Evolutionary conservation across 2,329 filamentous ascomycete species (phyloP).

Genomic region (Colletotrichum sublineola): DNA sequence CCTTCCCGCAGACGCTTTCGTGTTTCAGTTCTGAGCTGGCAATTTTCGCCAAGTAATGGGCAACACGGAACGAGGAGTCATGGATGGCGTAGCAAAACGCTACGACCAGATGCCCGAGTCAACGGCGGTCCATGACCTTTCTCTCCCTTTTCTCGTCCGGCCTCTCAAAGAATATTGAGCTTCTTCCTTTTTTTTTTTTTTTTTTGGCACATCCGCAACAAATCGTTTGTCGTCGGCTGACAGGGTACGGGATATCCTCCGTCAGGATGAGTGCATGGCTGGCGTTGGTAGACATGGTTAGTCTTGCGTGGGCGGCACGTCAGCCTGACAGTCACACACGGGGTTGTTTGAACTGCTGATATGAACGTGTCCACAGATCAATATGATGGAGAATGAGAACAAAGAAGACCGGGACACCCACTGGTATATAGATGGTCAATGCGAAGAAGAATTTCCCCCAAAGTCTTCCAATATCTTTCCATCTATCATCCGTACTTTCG

Average conservation of each 20-base stretch:
- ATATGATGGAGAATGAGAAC: slow-evolving; percentile 13
- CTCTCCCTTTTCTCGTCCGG: slow-evolving; percentile 6
- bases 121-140: slow-evolving; percentile 16
- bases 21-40: neutral
- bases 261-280: slow-evolving; percentile 39
- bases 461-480: slow-evolving; percentile 15
- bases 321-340: slow-evolving; percentile 14
- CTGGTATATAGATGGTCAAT: slow-evolving; percentile 42
- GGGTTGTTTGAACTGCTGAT: slow-evolving; percentile 32
- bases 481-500: neutral
- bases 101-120: slow-evolving; percentile 1
- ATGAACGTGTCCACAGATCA: slow-evolving; percentile 18
- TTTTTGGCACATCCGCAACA: slow-evolving; percentile 10
- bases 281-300: slow-evolving; percentile 42
- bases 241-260: slow-evolving; percentile 34
- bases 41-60: neutral
- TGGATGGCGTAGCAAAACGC: slow-evolving; percentile 6
- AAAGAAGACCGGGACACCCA: slow-evolving; percentile 27
- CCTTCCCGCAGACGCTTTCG: neutral
- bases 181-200: neutral
- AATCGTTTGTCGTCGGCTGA: slow-evolving; percentile 12
- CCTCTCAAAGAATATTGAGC: slow-evolving; percentile 13
- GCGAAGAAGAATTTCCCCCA: slow-evolving; percentile 32
- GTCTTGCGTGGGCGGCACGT: slow-evolving; percentile 35
- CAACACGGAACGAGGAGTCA: slow-evolving; percentile 4